Evolutionary conservation across 345 rosid genomes (phyloP).

Genomic region (Eucalyptus tenuipes): DNA sequence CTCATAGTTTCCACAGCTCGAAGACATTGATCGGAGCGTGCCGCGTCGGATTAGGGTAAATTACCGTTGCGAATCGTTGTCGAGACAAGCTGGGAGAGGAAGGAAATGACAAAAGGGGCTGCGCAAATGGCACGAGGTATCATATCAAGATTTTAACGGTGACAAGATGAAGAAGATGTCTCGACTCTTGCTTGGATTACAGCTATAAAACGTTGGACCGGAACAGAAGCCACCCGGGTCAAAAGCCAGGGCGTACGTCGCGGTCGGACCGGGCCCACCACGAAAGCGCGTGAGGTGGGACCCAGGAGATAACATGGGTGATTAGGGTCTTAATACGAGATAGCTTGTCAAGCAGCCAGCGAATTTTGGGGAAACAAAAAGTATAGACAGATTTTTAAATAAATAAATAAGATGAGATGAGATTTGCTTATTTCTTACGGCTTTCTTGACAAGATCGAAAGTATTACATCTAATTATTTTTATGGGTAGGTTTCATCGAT

Average conservation of each 20-base stretch:
- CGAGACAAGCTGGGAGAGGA: background rate
- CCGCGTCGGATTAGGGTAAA: background rate
- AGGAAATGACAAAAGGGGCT: background rate
- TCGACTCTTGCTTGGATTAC: background rate
- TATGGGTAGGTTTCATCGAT: background rate
- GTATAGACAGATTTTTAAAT: background rate
- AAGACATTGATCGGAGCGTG: background rate
- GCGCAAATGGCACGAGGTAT: background rate
- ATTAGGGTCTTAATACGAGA: background rate
- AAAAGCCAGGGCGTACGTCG: background rate
- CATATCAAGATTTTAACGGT: background rate
- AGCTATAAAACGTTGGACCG: background rate
- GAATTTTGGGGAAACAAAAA: background rate
- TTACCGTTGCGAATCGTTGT: background rate
- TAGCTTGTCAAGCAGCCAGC: background rate
- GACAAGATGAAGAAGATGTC: background rate
- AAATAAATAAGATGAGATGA: rapidly evolving
- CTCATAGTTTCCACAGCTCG: background rate
- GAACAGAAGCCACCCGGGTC: background rate
- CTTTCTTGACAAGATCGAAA: background rate
- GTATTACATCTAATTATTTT: background rate
- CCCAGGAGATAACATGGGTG: slow-evolving; percentile 18
- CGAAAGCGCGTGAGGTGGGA: slow-evolving; percentile 26
- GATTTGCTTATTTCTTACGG: background rate
- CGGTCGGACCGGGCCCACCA: background rate